These are phyloP conservation scores for Striga asiatica DNA, from an alignment of 257 asterid genomes.

Conservation along the genomic window DNA sequence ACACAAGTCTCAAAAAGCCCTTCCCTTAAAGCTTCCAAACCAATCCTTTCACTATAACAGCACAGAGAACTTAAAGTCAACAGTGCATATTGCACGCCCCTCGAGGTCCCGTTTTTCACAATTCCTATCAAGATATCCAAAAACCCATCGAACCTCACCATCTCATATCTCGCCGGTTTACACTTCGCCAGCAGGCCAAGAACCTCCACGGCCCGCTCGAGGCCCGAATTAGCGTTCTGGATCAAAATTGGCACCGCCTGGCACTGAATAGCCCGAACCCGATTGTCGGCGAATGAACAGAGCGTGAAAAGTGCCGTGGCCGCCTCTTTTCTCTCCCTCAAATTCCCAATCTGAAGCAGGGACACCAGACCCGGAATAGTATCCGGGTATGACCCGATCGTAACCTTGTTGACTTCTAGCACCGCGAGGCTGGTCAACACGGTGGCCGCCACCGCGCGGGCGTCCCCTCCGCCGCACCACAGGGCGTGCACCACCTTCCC, in stretches of 20 bases:
- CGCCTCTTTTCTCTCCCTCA: conserved; percentile 80
- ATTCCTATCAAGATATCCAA: conserved; percentile 42
- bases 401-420: conserved; percentile 81
- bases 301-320: conserved; percentile 74
- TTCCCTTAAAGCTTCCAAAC: conserved; percentile 36
- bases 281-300: conserved; percentile 67
- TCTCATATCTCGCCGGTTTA: conserved; percentile 59
- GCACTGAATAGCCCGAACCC: conserved; percentile 45
- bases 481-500: conserved; percentile 60
- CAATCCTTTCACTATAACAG: conserved; percentile 39
- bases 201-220: conserved; percentile 83
- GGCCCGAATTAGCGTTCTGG: conserved; percentile 50
- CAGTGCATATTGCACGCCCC: conserved; percentile 73
- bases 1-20: conserved; percentile 62
- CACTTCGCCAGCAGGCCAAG: conserved; percentile 71
- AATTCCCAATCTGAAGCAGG: conserved; percentile 49
- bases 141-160: conserved; percentile 38
- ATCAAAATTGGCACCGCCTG: conserved; percentile 55
- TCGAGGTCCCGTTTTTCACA: conserved; percentile 63
- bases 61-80: conserved; percentile 58
- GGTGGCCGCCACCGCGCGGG: conserved; percentile 85
- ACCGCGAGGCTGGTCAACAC: conserved; percentile 84
- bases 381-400: conserved; percentile 67
- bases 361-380: conserved; percentile 60
- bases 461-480: conserved; percentile 55